Evolutionary conservation across 768 basidiomycete species (phyloP), one percentile per base, ranked within the genome.

Genomic region (Serendipita sp.): DNA sequence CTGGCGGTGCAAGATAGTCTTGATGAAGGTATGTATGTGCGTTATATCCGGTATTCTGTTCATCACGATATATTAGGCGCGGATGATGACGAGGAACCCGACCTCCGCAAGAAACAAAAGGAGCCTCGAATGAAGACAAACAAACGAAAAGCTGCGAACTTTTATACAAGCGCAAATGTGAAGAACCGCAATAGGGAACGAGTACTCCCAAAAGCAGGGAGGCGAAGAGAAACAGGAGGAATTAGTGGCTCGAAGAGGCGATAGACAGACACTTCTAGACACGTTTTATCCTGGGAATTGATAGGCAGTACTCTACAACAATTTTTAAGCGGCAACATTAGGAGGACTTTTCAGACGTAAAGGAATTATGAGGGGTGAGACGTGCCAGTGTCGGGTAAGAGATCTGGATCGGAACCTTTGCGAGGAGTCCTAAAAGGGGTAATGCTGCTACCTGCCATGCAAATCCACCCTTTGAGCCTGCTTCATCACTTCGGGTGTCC

Each of bases 111-210:
- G 36, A 64, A 71, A 15, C 74, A 73, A 60, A 91, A 90, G 73
- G 87, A 81, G 68, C 73, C 80, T 32, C 88, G 95, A 16, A 89
- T 95, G 90, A 95, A 83, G 70, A 98, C 96, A 1, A 91, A 85
- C 79, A 99, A 99, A 78, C 86, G 85, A 78, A 92, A 89, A 75
- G 83, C 89, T 8, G 79, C 80, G 65, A 97, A 98, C 76, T 97
- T 92, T 77, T 96, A 90, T 77, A 82, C 85, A 2, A 80, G 72
- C 45, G 82, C 87, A 3, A 92, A 92, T 68, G 89, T 92, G 68
- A 92, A 92, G 78, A 91, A 91, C 75, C 63, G 67, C 47, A 72
- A 71, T 63, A 66, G 68, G 15, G 91, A 87, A 38, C 65, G 51
- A 32, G 66, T 51, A 16, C 28, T 44, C 18, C 65, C 52, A 41